phyloP scores from a whole-genome alignment of 2,329 filamentous ascomycete genomes.

The Ustulina deusta region DNA sequence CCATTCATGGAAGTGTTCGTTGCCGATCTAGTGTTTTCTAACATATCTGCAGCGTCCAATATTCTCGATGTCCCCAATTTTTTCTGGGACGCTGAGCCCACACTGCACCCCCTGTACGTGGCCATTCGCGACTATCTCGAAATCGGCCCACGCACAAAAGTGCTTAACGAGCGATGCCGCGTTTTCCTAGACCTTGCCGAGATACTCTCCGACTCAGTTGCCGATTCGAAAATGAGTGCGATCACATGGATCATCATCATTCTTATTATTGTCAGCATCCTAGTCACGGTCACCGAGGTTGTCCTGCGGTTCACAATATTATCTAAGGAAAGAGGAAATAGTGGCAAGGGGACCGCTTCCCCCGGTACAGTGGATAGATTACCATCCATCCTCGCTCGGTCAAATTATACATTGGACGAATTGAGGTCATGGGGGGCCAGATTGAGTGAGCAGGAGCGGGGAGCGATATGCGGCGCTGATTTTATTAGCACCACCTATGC shows the following conservation, averaged over 20 bases:
- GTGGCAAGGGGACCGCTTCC: slow-evolving; percentile 19
- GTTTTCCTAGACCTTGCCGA: slow-evolving; percentile 97
- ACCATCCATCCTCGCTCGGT: slow-evolving; percentile 43
- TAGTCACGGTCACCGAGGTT: slow-evolving; percentile 92
- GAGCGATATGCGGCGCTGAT: slow-evolving; percentile 49
- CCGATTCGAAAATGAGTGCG: slow-evolving; percentile 92
- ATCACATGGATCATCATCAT: slow-evolving; percentile 99
- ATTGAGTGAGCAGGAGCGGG: slow-evolving; percentile 47
- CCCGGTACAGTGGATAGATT: slow-evolving; percentile 32
- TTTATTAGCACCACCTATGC: slow-evolving; percentile 47
- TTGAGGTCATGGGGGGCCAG: slow-evolving; percentile 48
- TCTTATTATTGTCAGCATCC: slow-evolving; percentile 89
- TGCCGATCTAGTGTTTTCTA: slow-evolving; percentile 40
- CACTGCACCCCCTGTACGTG: slow-evolving; percentile 90
- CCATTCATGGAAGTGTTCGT: slow-evolving; percentile 1
- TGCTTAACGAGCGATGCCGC: slow-evolving; percentile 95
- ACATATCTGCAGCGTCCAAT: slow-evolving; percentile 76
- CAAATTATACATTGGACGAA: slow-evolving; percentile 50
- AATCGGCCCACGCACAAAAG: slow-evolving; percentile 94
- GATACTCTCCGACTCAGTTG: slow-evolving; percentile 91
- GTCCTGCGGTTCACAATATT: slow-evolving; percentile 86
- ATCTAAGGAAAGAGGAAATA: slow-evolving; percentile 55
- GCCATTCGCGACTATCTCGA: slow-evolving; percentile 97
- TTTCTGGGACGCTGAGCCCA: slow-evolving; percentile 98
- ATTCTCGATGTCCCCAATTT: slow-evolving; percentile 97